Evolutionary conservation across 1,284 basidiomycete species (phyloP), one percentile per base, ranked within the genome.

Genomic region (Cryptococcus floricola): DNA sequence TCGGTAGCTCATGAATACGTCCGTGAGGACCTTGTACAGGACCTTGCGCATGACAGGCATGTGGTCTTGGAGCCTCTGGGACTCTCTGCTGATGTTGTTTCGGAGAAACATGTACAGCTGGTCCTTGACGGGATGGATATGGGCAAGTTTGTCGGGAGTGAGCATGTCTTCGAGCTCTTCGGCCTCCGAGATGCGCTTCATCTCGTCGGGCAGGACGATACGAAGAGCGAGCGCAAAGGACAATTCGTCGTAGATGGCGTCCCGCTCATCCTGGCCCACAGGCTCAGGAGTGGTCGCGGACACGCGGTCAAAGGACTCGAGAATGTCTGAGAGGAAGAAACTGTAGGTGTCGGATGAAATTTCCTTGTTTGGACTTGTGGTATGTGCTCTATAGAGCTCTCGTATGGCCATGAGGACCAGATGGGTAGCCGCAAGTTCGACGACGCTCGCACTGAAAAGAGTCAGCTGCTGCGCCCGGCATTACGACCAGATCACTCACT

Each of bases 351-450:
- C 31, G 5, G 31, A 6, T 6, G 31, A 34, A 5, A 34, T 34
- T 6, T 23, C 19, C 14, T 42, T 42, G 41, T 34, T 39, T 16
- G 55, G 43, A 18, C 34, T 37, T 27, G 52, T 48, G 13, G 49
- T 51, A 34, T 34, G 31, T 34, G 7, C 31, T 10, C 31, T 34
- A 39, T 53, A 54, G 53, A 49, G 47, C 13, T 48, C 18, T 16
- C 88, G 84, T 73, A 86, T 91, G 34, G 91, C 83, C 69, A 91
- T 79, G 38, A 90, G 79, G 64, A 91, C 83, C 84, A 91, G 87
- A 78, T 87, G 88, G 52, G 90, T 78, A 42, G 87, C 83, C 13
- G 85, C 84, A 48, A 87, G 80, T 68, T 95, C 90, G 44, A 85
- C 82, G 0, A 18, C 18, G 12, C 25, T 48, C 4, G 14, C 13